Percentiles rank a stretch among this genome's conserved stretches.
Evolutionary conservation across 2,329 filamentous ascomycete species (phyloP).

Genomic region (Biscogniauxia marginata): DNA sequence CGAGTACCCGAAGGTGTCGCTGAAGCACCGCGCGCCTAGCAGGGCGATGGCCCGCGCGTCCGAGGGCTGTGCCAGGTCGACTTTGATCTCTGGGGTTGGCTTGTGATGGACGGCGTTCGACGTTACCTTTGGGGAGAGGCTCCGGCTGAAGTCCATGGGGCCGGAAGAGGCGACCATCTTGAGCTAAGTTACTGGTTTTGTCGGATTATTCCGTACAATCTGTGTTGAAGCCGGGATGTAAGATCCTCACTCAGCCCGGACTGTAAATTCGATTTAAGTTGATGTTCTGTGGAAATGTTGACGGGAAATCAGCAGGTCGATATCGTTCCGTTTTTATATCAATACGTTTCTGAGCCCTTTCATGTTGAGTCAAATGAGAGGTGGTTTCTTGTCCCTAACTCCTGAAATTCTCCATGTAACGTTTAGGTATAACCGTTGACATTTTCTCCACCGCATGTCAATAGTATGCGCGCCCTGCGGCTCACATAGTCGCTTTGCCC

Average conservation of each 20-base stretch:
- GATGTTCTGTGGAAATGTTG: too few relatives aligned
- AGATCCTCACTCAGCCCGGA: too few relatives aligned
- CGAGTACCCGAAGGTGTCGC: constrained; percentile 26
- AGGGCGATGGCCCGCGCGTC: constrained; percentile 27
- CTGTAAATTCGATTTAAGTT: too few relatives aligned
- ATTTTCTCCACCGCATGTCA: background rate
- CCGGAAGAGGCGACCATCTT: background rate
- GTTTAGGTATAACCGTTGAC: background rate
- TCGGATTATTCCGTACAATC: background rate
- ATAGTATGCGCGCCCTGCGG: background rate
- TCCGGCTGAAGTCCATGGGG: background rate
- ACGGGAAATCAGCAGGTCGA: too few relatives aligned
- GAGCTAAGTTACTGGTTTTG: background rate
- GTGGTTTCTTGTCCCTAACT: too few relatives aligned
- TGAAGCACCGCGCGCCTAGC: constrained; percentile 27
- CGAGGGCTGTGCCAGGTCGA: constrained; percentile 19
- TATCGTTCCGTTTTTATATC: too few relatives aligned
- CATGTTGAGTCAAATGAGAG: too few relatives aligned
- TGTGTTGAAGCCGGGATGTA: background rate
- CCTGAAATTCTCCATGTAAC: too few relatives aligned
- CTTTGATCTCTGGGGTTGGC: constrained; percentile 7
- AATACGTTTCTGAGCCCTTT: too few relatives aligned
- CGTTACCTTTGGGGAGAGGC: too few relatives aligned
- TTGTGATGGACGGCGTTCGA: background rate
- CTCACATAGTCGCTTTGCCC: background rate